Evolutionary conservation across 768 basidiomycete species (phyloP), one percentile per base, ranked within the genome.

Genomic region (Suillus hirtellus): DNA sequence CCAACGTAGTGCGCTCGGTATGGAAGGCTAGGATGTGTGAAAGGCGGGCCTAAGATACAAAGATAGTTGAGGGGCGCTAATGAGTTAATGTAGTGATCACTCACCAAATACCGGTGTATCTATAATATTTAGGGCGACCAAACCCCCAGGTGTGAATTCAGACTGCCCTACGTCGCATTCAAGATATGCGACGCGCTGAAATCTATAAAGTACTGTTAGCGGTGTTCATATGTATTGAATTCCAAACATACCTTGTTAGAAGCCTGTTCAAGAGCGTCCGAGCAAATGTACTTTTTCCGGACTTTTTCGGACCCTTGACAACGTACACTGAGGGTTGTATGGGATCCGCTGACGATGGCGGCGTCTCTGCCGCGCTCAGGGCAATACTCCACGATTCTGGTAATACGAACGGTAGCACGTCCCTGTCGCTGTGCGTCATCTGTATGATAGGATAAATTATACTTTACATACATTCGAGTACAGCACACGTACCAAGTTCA

Each of bases 111-210:
- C 66, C 21, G 86, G 88, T 2, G 72, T 71, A 10, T 88, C 85
- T 17, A 97, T 67, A 1, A 96, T 67, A 72, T 87, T 89, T 35
- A 99, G 76, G 0, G 93, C 84, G 14, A 97, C 90, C 77, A 93
- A 83, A 0, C 95, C 96, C 0, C 88, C 88, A 1, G 93, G 89
- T 1, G 90, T 89, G 71, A 98, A 96, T 74, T 98, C 96, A 4
- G 94, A 90, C 75, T 99, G 96, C 19, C 96, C 96, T 4, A 93
- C 69, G 75, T 99, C 96, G 64, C 92, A 93, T 72, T 99, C 96
- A 9, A 99, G 82, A 72, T 86, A 97, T 0, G 95, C 96, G 3
- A 98, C 93, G n/a, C 81, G 82, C 27, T 81, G 80, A 76, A 92
- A 93, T 35, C 90, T 93, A 40, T 42, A 27, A 46, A 40, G 14